Evolutionary conservation across 805 yeast genomes (phyloP).

Genomic region (Danielia oregonensis): DNA sequence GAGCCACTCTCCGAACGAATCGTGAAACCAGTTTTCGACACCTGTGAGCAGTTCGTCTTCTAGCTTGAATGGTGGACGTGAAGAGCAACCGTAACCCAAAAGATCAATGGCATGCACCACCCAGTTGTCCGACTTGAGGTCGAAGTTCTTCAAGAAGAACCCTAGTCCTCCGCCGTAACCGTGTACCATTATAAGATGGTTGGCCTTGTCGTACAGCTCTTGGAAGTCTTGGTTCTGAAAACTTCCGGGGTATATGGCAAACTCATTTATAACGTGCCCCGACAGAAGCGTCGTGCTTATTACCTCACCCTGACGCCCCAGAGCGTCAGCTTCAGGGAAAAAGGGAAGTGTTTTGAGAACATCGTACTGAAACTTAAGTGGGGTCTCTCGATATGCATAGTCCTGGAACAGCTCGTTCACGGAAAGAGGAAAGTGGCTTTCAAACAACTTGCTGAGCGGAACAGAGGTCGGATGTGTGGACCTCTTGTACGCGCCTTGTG

Average conservation of each 20-base stretch:
- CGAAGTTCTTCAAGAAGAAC: conserved; percentile 37
- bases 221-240: conserved; percentile 12
- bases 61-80: conserved; percentile 56
- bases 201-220: conserved; percentile 15
- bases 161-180: conserved; percentile 47
- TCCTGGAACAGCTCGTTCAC: conserved; percentile 51
- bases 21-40: conserved; percentile 62
- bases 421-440: conserved; percentile 56
- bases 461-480: conserved; percentile 69
- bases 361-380: conserved; percentile 44
- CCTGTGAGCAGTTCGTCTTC: conserved; percentile 28
- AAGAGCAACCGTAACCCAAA: conserved; percentile 86
- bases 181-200: conserved; percentile 42
- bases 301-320: conserved; percentile 29
- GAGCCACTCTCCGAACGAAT: conserved; percentile 66
- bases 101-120: conserved; percentile 82
- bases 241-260: conserved; percentile 33
- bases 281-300: conserved; percentile 28
- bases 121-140: conserved; percentile 46
- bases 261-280: conserved; percentile 37
- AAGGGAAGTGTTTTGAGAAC: conserved; percentile 45
- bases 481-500: conserved; percentile 31
- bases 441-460: conserved; percentile 52
- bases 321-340: conserved; percentile 31
- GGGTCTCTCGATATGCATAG: conserved; percentile 36